Base-by-base conservation (phyloP, 257 asterid species). In the Salvia miltiorrhiza region DNA sequence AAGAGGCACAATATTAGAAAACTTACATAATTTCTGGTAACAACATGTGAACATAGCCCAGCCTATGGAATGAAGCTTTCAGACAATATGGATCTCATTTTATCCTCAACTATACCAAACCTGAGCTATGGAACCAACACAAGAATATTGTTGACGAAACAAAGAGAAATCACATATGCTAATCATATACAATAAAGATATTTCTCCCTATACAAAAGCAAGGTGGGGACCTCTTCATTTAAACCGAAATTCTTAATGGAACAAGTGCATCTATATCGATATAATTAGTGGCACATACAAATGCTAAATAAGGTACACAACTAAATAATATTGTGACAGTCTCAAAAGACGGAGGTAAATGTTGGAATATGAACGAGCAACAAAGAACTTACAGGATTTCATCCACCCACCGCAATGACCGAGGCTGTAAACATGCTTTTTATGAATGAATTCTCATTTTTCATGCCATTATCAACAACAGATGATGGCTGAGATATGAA, bases 61-160 rank as follows among this genome's bases (percentile, higher is more conserved):
- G 39, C 97, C 95, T 67, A 89, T 79, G 33, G 96, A 86, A 70
- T 80, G 87, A 73, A 87, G 92, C 82, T 86, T 85, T 50, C 47
- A 68, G 88, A 83, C 83, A 92, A 70, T 52, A 76, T 45, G 67
- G 84, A 79, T 70, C 94, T 81, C 79, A 92, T 71, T 61, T 63
- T 79, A 77, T 89, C 96, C 92, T 89, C 93, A 71, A 89, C 87
- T 59, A 83, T 80, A 88, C 96, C 96, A 80, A 82, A 92, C 88
- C 98, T 92, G 98, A 92, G 96, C 98, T 92, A 92, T 79, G 92
- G 87, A 86, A 77, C 84, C 86, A 81, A 78, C 71, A 73, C 70
- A 78, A 65, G 53, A 60, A 48, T 40, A 73, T 80, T 60, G 78
- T 74, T 78, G 70, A 79, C 78, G 71, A 71, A 80, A 74, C 71